Percentiles rank a stretch among this genome's conserved stretches.
Evolutionary conservation across 345 rosid genomes (phyloP).

Genomic region (Gossypium bickii): DNA sequence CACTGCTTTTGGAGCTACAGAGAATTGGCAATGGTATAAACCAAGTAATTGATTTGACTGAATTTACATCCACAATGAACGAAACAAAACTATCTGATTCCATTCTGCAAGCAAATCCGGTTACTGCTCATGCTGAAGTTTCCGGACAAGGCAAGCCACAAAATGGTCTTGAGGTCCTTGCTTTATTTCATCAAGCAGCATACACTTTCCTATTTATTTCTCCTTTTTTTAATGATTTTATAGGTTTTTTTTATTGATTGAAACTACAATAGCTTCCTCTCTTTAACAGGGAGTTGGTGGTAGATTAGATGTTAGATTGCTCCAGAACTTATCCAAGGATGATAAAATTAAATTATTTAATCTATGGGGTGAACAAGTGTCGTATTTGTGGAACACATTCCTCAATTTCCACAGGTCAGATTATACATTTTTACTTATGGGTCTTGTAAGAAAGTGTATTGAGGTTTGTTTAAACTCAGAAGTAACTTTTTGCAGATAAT

Average conservation of each 20-base stretch:
- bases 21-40: slow-evolving; percentile 59
- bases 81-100: slow-evolving; percentile 37
- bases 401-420: slow-evolving; percentile 80
- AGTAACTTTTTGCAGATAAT: neutral
- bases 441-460: neutral
- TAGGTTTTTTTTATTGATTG: slow-evolving; percentile 6
- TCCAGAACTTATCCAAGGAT: slow-evolving; percentile 45
- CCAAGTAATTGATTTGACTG: slow-evolving; percentile 49
- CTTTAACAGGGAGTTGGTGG: slow-evolving; percentile 46
- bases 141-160: slow-evolving; percentile 59
- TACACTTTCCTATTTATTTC: slow-evolving; percentile 7
- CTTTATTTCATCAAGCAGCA: slow-evolving; percentile 29
- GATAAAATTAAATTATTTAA: slow-evolving; percentile 46
- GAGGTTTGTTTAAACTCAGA: slow-evolving; percentile 1
- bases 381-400: slow-evolving; percentile 70
- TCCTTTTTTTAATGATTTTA: neutral
- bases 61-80: slow-evolving; percentile 45
- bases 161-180: slow-evolving; percentile 75
- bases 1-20: slow-evolving; percentile 60
- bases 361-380: slow-evolving; percentile 59
- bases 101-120: slow-evolving; percentile 34
- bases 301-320: slow-evolving; percentile 33
- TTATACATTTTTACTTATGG: neutral
- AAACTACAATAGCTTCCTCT: slow-evolving; percentile 10
- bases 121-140: slow-evolving; percentile 31